These are phyloP conservation scores for Daldinia sp. DNA, from an alignment of 2,329 filamentous ascomycete species.

Conservation along the genomic window DNA sequence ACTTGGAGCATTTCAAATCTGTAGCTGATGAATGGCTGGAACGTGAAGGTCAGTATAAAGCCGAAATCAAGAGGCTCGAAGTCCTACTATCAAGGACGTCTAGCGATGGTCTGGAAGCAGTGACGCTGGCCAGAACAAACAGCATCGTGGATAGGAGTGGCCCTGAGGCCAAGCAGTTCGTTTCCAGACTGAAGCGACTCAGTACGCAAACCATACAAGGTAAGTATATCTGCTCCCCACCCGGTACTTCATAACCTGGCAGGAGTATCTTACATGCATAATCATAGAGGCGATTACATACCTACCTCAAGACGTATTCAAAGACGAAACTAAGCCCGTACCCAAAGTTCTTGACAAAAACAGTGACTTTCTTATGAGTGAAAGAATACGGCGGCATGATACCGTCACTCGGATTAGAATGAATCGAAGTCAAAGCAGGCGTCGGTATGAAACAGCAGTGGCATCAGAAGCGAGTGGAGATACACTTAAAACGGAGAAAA, in stretches of 20 bases:
- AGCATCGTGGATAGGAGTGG: constrained; percentile 57
- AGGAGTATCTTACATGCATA: neutral
- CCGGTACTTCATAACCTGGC: neutral
- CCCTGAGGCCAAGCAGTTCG: constrained; percentile 49
- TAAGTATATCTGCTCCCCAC: constrained; percentile 13
- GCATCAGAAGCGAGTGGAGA: constrained; percentile 1
- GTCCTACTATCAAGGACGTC: constrained; percentile 52
- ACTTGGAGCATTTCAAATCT: constrained; percentile 53
- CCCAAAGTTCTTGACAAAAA: constrained; percentile 46
- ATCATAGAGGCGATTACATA: constrained; percentile 11
- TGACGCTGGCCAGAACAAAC: constrained; percentile 57
- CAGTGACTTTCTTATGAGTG: constrained; percentile 47
- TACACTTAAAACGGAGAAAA: neutral
- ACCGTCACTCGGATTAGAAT: constrained; percentile 5
- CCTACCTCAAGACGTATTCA: neutral
- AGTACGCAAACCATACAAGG: constrained; percentile 33
- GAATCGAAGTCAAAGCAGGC: constrained; percentile 9
- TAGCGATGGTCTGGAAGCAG: constrained; percentile 58
- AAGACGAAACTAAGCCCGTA: constrained; percentile 1
- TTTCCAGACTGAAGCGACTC: constrained; percentile 49
- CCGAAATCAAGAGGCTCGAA: constrained; percentile 57
- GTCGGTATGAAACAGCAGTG: neutral
- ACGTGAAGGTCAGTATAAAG: constrained; percentile 55
- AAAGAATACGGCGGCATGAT: constrained; percentile 44
- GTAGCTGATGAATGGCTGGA: constrained; percentile 56